Evolutionary conservation across 192 early-diverging fungal genomes (phyloP), one percentile per base, ranked within the genome.

Genomic region (Kickxella alabastrina): DNA sequence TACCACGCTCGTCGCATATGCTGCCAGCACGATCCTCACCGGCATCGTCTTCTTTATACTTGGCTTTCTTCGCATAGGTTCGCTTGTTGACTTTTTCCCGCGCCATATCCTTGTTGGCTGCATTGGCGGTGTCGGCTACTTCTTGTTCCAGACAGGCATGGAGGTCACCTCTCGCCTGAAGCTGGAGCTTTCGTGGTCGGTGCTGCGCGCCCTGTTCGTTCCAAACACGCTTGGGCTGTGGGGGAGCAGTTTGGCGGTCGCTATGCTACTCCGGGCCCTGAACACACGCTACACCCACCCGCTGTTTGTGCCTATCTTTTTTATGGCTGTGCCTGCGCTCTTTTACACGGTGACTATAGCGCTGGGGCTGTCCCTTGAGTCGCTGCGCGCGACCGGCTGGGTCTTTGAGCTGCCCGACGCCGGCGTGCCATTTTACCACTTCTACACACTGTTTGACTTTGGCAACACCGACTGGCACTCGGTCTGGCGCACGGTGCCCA

Each of bases 111-210:
- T 97, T 4, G 92, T 96, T 17, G 93, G 92, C 18, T 96, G 91
- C 65, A 96, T 97, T 57, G 94, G 77, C 46, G 93, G 93, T 31
- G 92, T 96, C 15, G 92, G 93, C 23, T 92, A 91, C 82, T 99
- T 99, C 64, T 60, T 99, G 52, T 48, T 99, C 7, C 78, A 87
- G 35, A 99, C 96, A 0, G 96, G 84, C 15, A 71, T 99, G 18
- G 96, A 99, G 68, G 87, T 97, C 4, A 86, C 90, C 0, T 82
- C 84, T 1, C 64, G 77, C 42, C 43, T 93, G 4, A 67, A 80
- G 26, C 74, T 91, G 17, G 77, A 64, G 3, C 83, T 87, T 35
- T 73, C 62, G 10, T 63, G 84, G 23, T 68, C 68, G 4, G 87
- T 80, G 4, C 52, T 95, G 41, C 65, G 64, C 28, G 59, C 68